Evolutionary conservation across 257 asterid genomes (phyloP), one percentile per base, ranked within the genome.

Genomic region (Verbena officinalis): DNA sequence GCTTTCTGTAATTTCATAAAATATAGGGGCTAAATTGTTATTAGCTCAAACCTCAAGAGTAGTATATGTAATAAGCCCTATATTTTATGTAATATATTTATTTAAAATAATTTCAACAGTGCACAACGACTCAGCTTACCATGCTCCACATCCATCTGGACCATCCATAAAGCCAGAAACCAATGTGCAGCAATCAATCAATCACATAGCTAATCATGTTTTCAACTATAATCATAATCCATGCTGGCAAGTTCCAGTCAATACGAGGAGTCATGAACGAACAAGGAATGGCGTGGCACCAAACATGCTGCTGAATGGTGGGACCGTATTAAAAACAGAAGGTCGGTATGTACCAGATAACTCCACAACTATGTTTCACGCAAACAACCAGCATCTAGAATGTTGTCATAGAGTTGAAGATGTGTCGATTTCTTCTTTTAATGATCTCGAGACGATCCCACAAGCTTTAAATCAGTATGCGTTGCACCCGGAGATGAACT

Each of bases 361-460:
- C 30, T 57, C 78, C n/a, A n/a, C n/a, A 0, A 77, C 71, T 48
- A 55, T 75, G 73, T 83, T 81, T 73, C 82, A 84, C 65, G 33
- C 65, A 17, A 83, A 80, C 61, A 78, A 54, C 67, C 83, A 67
- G 68, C 69, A 72, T 43, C 34, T 77, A 7, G 88, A 87, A 73
- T 57, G 81, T 69, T 87, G 66, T 53, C 71, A 73, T 73, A 66
- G 70, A 34, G 64, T 79, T 12, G 80, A 79, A 16, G 90, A 76
- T 58, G 73, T 75, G 17, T 73, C 86, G 12, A 64, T 70, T 61
- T 76, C 95, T 74, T 81, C 85, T 30, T 84, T 81, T 71, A 70
- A 71, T 65, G 81, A 83, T 54, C 85, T 76, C 9, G 87, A 76
- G 62, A 70, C 88, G 65, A 81, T 72, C 71, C 57, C 83, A 2